phyloP scores from a whole-genome alignment of 441 rosid genomes.

The Populus hybrid region DNA sequence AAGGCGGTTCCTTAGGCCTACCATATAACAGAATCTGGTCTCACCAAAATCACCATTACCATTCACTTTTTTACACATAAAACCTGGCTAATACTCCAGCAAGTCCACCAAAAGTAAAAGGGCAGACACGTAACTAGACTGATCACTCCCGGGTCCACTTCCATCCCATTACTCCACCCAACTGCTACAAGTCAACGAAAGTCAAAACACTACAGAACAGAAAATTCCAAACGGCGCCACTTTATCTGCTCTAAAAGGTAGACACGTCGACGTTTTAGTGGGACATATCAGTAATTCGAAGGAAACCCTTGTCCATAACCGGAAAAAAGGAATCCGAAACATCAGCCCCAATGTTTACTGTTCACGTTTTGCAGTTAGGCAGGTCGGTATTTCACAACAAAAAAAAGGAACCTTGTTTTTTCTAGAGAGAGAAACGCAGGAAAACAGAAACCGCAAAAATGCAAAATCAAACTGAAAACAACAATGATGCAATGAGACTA shows the following conservation, averaged over 20 bases:
- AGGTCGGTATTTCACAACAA: slow-evolving; percentile 32
- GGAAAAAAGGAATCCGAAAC: slow-evolving; percentile 31
- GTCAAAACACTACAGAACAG: not conserved
- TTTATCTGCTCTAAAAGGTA: not conserved
- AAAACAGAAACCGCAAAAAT: slow-evolving; percentile 7
- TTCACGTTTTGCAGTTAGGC: slow-evolving; percentile 39
- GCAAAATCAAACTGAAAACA: slow-evolving; percentile 20
- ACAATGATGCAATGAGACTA: slow-evolving; percentile 18
- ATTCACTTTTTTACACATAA: slow-evolving; percentile 4
- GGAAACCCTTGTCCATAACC: slow-evolving; percentile 20
- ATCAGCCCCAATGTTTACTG: slow-evolving; percentile 14
- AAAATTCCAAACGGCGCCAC: slow-evolving; percentile 13
- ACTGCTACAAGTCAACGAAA: slow-evolving; percentile 1
- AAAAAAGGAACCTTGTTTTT: not conserved
- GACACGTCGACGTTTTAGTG: not conserved
- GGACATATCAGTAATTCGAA: slow-evolving; percentile 29
- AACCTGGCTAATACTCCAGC: not conserved
- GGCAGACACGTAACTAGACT: not conserved
- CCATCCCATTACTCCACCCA: not conserved
- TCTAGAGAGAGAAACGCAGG: not conserved
- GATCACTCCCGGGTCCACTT: slow-evolving; percentile 1
- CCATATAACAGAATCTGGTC: slow-evolving; percentile 21
- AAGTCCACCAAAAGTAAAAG: not conserved
- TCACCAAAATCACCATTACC: not conserved
- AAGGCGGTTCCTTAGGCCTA: slow-evolving; percentile 33